Conservation (phyloP, 495 filamentous ascomycete genomes). For the Daldinia bambusicola region DNA sequence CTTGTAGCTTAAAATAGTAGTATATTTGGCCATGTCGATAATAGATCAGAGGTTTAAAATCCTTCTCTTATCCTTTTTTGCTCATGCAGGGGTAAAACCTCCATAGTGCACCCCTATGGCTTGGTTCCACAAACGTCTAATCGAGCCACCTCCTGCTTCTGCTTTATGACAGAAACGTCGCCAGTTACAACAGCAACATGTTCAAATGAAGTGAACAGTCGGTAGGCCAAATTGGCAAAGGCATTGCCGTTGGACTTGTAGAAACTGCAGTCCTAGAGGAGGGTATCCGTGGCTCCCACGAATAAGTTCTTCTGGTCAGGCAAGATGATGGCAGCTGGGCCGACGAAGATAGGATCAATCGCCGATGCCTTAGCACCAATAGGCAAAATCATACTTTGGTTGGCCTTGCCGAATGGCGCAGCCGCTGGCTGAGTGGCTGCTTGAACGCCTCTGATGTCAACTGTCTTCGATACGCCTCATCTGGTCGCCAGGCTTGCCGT, state of each 20-base stretch:
- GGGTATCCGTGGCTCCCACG: slow-evolving; percentile 45
- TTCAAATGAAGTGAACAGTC: slow-evolving; percentile 34
- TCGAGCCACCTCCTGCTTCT: slow-evolving; percentile 23
- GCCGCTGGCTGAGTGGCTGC: slow-evolving; percentile 32
- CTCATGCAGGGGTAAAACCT: background rate
- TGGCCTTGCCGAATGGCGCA: slow-evolving; percentile 43
- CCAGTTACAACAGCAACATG: slow-evolving; percentile 33
- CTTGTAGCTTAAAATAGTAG: background rate
- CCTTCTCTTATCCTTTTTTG: background rate
- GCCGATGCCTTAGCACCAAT: slow-evolving; percentile 42
- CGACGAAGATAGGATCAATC: slow-evolving; percentile 48
- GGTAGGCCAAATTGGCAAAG: slow-evolving; percentile 36
- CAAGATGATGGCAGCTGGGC: slow-evolving; percentile 52
- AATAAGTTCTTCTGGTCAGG: slow-evolving; percentile 42
- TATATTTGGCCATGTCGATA: background rate
- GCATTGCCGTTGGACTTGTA: slow-evolving; percentile 37
- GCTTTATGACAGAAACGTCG: slow-evolving; percentile 32
- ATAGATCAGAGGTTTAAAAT: background rate
- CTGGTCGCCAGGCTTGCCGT: slow-evolving; percentile 49
- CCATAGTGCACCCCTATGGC: background rate
- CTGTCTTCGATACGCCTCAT: slow-evolving; percentile 41
- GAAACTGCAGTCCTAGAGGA: slow-evolving; percentile 49
- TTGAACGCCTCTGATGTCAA: slow-evolving; percentile 33
- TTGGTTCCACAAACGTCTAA: background rate
- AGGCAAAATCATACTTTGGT: slow-evolving; percentile 48